These are phyloP conservation scores for Vicia villosa DNA, from an alignment of 306 rosid species.

Conservation along the genomic window DNA sequence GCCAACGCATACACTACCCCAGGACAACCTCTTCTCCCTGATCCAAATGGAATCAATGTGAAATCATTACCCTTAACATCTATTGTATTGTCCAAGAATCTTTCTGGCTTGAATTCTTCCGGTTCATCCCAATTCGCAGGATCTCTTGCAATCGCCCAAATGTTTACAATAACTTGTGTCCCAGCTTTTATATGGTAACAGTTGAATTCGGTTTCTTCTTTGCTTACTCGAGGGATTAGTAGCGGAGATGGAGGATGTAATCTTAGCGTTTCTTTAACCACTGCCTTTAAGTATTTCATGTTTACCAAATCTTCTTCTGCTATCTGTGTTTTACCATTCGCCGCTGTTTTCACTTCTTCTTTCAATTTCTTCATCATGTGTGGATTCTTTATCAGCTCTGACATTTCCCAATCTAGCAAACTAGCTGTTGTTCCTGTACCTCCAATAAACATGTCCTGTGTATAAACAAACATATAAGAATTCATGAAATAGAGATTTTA, in stretches of 20 bases:
- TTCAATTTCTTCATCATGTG: conserved; percentile 41
- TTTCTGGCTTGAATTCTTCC: conserved; percentile 44
- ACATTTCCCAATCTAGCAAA: conserved; percentile 44
- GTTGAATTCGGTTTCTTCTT: conserved; percentile 11
- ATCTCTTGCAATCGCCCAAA: conserved; percentile 32
- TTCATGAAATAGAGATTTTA: no score
- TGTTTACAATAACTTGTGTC: conserved; percentile 7
- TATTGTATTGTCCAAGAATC: conserved; percentile 34
- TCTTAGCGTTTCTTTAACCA: conserved; percentile 23
- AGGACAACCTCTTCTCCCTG: conserved; percentile 45
- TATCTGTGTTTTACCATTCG: conserved; percentile 22
- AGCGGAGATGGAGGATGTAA: conserved; percentile 52
- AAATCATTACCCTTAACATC: conserved; percentile 47
- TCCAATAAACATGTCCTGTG: conserved; percentile 39
- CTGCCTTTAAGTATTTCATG: conserved; percentile 52
- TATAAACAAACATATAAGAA: background rate
- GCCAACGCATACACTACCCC: conserved; percentile 36
- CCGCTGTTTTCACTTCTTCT: conserved; percentile 36
- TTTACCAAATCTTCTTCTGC: conserved; percentile 44
- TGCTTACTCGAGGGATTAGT: conserved; percentile 44
- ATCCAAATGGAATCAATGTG: conserved; percentile 17
- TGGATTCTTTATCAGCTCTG: conserved; percentile 44
- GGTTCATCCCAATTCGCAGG: conserved; percentile 34
- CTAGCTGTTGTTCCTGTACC: conserved; percentile 56
- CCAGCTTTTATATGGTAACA: conserved; percentile 13